phyloP scores from a whole-genome alignment of 1,139 yeast genomes.

The Candida freyschussii region DNA sequence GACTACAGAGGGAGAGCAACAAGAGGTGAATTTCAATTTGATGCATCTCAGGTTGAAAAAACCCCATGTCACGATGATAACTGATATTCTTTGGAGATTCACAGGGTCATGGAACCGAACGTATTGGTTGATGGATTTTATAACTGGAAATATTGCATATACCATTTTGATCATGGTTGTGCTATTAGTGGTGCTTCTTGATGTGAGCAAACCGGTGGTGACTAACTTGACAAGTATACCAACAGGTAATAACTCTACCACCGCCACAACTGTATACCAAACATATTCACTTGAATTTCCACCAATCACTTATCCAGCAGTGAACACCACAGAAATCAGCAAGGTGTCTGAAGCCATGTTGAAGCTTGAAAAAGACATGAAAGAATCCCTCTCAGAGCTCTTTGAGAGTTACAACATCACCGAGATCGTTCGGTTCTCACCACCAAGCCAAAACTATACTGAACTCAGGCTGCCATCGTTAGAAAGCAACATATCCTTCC shows the following conservation, averaged over 20 bases:
- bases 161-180: constrained; percentile 2
- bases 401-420: constrained; percentile 5
- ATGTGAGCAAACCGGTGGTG: background rate
- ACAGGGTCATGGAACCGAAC: constrained; percentile 5
- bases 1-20: background rate
- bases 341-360: background rate
- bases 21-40: constrained; percentile 6
- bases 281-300: background rate
- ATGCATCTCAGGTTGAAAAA: constrained; percentile 2
- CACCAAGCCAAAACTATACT: too few relatives aligned
- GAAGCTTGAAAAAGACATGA: constrained; percentile 1
- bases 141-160: constrained; percentile 4
- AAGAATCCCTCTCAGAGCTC: constrained; percentile 1
- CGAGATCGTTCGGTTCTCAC: too few relatives aligned
- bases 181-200: constrained; percentile 4
- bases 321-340: background rate
- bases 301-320: background rate
- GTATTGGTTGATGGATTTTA: constrained; percentile 8
- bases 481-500: too few relatives aligned
- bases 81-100: constrained; percentile 3
- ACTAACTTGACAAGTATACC: background rate
- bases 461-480: too few relatives aligned
- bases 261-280: background rate
- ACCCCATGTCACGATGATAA: constrained; percentile 6
- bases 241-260: background rate